These are phyloP conservation scores for Trichaptum fuscoviolaceum DNA, from an alignment of 768 basidiomycete genomes.

Conservation along the genomic window DNA sequence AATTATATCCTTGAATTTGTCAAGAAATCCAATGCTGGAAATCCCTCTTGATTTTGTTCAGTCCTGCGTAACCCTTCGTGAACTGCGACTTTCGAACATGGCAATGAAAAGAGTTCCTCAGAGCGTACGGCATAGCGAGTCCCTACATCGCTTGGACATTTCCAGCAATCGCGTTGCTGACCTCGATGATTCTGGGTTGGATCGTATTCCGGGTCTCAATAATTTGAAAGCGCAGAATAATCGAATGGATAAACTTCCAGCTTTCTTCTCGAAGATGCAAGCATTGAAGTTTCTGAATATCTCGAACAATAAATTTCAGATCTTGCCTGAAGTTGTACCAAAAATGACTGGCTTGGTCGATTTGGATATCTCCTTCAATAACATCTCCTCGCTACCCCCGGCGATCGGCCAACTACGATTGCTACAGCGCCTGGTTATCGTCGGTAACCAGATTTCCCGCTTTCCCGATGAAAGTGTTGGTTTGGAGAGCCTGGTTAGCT, in stretches of 20 bases:
- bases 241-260: conserved; percentile 79
- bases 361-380: conserved; percentile 94
- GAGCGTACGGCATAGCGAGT: conserved; percentile 68
- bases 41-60: conserved; percentile 96
- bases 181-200: conserved; percentile 79
- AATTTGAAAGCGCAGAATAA: conserved; percentile 85
- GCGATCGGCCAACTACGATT: conserved; percentile 64
- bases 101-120: conserved; percentile 91
- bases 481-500: conserved; percentile 54
- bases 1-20: conserved; percentile 82
- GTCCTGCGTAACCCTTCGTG: conserved; percentile 74
- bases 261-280: conserved; percentile 74
- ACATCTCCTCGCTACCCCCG: conserved; percentile 73
- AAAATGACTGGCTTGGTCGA: conserved; percentile 70
- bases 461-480: conserved; percentile 59
- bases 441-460: conserved; percentile 76
- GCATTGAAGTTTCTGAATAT: conserved; percentile 78
- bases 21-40: conserved; percentile 93
- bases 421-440: conserved; percentile 70
- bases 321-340: conserved; percentile 69
- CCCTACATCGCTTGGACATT: conserved; percentile 77
- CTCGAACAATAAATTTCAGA: conserved; percentile 90
- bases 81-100: conserved; percentile 85
- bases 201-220: conserved; percentile 65
- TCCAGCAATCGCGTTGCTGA: conserved; percentile 89